Evolutionary conservation across 108 stramenopile species (phyloP).

Genomic region (Cyclostephanos invisitatus): DNA sequence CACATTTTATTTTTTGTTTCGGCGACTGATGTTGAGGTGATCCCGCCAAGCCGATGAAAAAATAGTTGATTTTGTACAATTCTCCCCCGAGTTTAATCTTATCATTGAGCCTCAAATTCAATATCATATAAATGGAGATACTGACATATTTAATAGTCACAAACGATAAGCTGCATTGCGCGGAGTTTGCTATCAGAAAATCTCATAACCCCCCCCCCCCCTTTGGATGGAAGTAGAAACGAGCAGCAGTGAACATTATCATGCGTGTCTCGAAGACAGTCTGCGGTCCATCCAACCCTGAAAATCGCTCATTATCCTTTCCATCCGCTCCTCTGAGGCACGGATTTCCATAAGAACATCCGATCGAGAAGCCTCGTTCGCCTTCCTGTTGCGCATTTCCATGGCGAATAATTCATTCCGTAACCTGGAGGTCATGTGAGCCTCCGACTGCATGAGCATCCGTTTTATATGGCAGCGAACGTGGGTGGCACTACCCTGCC

Average conservation of each 20-base stretch:
- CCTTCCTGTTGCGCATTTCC: conserved; percentile 49
- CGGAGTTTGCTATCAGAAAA: neutral
- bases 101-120: neutral
- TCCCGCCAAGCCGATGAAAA: neutral
- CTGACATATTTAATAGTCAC: too few species aligned
- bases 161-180: too few species aligned
- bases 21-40: too few species aligned
- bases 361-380: conserved; percentile 40
- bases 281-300: conserved; percentile 51
- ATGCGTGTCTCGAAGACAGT: conserved; percentile 1
- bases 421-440: conserved; percentile 36
- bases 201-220: neutral
- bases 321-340: conserved; percentile 52
- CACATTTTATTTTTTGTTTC: too few species aligned
- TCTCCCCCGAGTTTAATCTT: neutral
- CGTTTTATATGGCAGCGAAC: conserved; percentile 50
- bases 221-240: neutral
- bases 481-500: conserved; percentile 54
- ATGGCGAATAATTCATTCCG: conserved; percentile 39
- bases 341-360: conserved; percentile 55
- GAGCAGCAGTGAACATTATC: neutral
- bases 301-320: conserved; percentile 45
- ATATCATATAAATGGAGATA: too few species aligned
- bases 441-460: conserved; percentile 48
- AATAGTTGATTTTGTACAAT: neutral